Evolutionary conservation across 2,329 filamentous ascomycete genomes (phyloP).

Genomic region (Ophiosphaerella narmari): DNA sequence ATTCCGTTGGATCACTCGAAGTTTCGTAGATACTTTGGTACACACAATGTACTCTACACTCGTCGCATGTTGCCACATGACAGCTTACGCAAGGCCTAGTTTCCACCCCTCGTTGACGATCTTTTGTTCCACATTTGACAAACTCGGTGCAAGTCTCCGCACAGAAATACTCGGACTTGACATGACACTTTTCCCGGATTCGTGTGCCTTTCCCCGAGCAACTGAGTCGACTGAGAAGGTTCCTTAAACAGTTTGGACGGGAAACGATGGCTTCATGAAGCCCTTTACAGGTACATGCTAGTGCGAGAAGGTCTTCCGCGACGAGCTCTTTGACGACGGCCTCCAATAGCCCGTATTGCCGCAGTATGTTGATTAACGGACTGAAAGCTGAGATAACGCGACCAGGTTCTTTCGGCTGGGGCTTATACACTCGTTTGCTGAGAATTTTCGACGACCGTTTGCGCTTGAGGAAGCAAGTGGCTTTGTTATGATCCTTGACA

Average conservation of each 20-base stretch:
- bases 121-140: conserved; percentile 25
- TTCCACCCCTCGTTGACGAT: conserved; percentile 10
- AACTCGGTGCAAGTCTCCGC: conserved; percentile 27
- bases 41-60: conserved; percentile 42
- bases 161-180: conserved; percentile 30
- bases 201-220: conserved; percentile 34
- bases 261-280: conserved; percentile 30
- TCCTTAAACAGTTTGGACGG: conserved; percentile 26
- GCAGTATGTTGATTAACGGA: conserved; percentile 22
- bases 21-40: conserved; percentile 38
- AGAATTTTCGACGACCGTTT: conserved; percentile 18
- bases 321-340: conserved; percentile 27
- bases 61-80: conserved; percentile 38
- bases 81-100: conserved; percentile 33
- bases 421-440: conserved; percentile 8
- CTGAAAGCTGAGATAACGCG: conserved; percentile 7
- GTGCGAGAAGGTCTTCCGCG: conserved; percentile 33
- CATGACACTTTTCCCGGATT: conserved; percentile 27
- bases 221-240: conserved; percentile 29
- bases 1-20: conserved; percentile 30
- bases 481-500: background rate
- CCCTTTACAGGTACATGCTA: conserved; percentile 35
- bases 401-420: conserved; percentile 1
- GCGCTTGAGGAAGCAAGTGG: conserved; percentile 20
- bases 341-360: conserved; percentile 37